A percentile compares a stretch with the other conserved stretches of the same genome.
phyloP scores from a whole-genome alignment of 352 stramenopile species.

The Globisporangium camurandrum region DNA sequence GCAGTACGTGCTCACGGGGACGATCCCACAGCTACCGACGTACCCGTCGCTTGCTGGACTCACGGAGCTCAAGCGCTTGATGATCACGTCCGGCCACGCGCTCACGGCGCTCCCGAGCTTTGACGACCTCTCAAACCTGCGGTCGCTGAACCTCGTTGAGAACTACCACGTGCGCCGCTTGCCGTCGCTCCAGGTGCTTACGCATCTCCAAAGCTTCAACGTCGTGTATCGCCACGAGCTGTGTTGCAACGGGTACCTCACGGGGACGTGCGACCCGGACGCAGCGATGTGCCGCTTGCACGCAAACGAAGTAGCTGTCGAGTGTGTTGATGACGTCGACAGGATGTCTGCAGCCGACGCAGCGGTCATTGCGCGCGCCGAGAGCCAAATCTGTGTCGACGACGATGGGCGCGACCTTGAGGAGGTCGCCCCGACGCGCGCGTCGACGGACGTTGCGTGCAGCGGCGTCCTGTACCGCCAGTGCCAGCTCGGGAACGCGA shows the following conservation, averaged over 20 bases:
- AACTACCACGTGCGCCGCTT: slow-evolving; percentile 7
- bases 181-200: slow-evolving; percentile 3
- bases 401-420: slow-evolving; percentile 1
- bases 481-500: slow-evolving; percentile 13
- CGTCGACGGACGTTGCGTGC: slow-evolving; percentile 24
- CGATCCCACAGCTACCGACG: slow-evolving; percentile 6
- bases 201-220: slow-evolving; percentile 7
- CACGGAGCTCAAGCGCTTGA: background rate
- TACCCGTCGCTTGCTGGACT: slow-evolving; percentile 11
- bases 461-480: slow-evolving; percentile 21
- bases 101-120: slow-evolving; percentile 8
- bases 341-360: slow-evolving; percentile 3
- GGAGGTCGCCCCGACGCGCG: slow-evolving; percentile 11
- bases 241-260: slow-evolving; percentile 16
- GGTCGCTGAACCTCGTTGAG: slow-evolving; percentile 8
- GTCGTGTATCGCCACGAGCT: slow-evolving; percentile 13
- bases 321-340: slow-evolving; percentile 4
- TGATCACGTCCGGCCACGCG: slow-evolving; percentile 3
- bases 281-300: slow-evolving; percentile 2
- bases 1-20: slow-evolving; percentile 9
- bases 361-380: slow-evolving; percentile 2
- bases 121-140: slow-evolving; percentile 8
- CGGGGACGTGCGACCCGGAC: slow-evolving; percentile 4
- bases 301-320: slow-evolving; percentile 1
- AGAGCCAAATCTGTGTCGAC: slow-evolving; percentile 4